Evolutionary conservation across 371 early-diverging fungal genomes (phyloP).

Genomic region (Mortierella sp.): DNA sequence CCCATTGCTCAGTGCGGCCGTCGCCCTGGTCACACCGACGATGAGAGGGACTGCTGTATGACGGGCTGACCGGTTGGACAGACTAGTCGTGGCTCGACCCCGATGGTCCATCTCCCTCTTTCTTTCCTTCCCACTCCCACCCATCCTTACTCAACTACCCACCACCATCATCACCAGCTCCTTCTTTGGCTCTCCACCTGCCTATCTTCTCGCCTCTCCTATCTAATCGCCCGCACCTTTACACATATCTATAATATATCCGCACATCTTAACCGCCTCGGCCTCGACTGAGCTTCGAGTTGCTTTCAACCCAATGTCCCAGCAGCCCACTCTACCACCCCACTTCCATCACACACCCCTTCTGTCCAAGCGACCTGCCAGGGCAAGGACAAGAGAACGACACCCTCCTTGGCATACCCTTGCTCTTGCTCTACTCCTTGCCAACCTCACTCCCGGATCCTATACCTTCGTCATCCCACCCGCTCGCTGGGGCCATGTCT

Average conservation of each 20-base stretch:
- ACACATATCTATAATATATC: neutral
- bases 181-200: neutral
- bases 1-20: too few relatives aligned
- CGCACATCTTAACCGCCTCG: neutral
- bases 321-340: neutral
- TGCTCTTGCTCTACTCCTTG: neutral
- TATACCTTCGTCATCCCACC: conserved; percentile 32
- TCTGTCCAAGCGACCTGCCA: neutral
- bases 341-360: neutral
- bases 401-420: conserved; percentile 3
- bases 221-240: neutral
- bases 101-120: neutral
- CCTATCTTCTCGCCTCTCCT: neutral
- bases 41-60: too few relatives aligned
- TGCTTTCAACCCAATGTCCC: neutral
- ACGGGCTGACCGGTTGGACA: too few relatives aligned
- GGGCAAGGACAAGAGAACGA: neutral
- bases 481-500: conserved; percentile 49
- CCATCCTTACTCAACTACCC: neutral
- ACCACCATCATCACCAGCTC: neutral
- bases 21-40: too few relatives aligned
- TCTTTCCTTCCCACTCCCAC: neutral
- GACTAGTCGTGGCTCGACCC: too few relatives aligned
- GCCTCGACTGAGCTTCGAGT: neutral
- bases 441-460: neutral